Base-by-base conservation (phyloP, 306 rosid genomes). In the Mimosa bimucronata region DNA sequence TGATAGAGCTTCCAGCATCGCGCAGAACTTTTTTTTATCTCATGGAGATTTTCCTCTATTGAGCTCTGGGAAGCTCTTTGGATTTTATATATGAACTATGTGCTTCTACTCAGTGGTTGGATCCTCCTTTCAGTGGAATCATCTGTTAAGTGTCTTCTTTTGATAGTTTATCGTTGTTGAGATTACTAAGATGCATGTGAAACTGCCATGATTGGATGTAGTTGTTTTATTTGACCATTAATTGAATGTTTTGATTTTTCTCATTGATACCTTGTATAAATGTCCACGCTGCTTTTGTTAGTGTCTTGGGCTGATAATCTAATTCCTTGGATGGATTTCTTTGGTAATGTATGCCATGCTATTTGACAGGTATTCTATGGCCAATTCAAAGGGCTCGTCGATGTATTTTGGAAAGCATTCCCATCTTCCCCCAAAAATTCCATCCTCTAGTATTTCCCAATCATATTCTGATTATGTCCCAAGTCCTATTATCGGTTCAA, bases 391-490 rank as follows among this genome's bases (percentile, higher is more conserved):
- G 86, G 87, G 95, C 31, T 87, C 97, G 15, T 78, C 97, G 64
- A 83, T 90, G 88, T 88, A 55, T 81, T 83, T 90, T 9, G 93
- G 97, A 77, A 92, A 87, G 82, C 97, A 90, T 31, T 83, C 89
- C 60, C 80, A 86, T 74, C 97, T 92, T 84, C 97, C 97, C 74
- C 97, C 97, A 3, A 92, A 92, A 88, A 86, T 88, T 83, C 95
- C 97, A 70, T 90, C 89, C 77, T 93, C 95, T 14, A 74, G 79
- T 84, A 87, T 90, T 80, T 76, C 93, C 73, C 89, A 92, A 21
- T 67, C 93, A 12, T 87, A 90, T 87, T 83, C 88, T 26, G 97
- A 92, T 83, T 83, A 80, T 74, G 86, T 90, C 30, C 84, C 86
- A 25, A 85, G 66, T 77, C 85, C 88, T 82, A 80, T 85, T 0